A percentile compares a stretch with the other conserved stretches of the same genome.
Evolutionary conservation across 2,329 filamentous ascomycete genomes (phyloP).

Genomic region (Aspergillus proliferans): DNA sequence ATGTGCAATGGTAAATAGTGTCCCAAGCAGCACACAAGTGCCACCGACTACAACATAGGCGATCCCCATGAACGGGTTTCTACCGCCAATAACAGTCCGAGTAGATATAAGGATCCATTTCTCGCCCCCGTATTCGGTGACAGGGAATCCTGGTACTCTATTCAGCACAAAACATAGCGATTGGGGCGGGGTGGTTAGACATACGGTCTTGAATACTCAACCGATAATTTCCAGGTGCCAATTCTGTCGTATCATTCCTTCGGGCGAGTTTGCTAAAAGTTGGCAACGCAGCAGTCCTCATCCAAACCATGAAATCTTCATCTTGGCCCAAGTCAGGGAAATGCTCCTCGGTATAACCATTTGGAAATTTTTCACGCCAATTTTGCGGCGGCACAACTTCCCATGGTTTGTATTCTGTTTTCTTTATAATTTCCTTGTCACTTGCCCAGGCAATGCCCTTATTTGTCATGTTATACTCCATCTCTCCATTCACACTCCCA

Average conservation of each 20-base stretch:
- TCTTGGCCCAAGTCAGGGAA: slow-evolving; percentile 68
- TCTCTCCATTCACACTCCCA: slow-evolving; percentile 44
- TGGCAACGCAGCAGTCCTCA: slow-evolving; percentile 90
- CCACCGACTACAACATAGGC: slow-evolving; percentile 92
- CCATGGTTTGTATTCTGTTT: slow-evolving; percentile 57
- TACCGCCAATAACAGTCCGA: slow-evolving; percentile 85
- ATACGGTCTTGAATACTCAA: slow-evolving; percentile 72
- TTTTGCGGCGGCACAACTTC: slow-evolving; percentile 79
- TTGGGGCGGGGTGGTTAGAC: slow-evolving; percentile 31
- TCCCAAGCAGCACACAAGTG: slow-evolving; percentile 81
- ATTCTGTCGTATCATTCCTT: slow-evolving; percentile 65
- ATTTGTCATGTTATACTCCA: slow-evolving; percentile 68
- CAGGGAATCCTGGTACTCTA: slow-evolving; percentile 63
- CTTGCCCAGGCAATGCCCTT: slow-evolving; percentile 79
- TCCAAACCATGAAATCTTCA: slow-evolving; percentile 95
- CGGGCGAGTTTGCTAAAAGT: slow-evolving; percentile 90
- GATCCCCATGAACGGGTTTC: slow-evolving; percentile 93
- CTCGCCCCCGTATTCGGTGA: slow-evolving; percentile 70
- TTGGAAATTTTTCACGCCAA: slow-evolving; percentile 66
- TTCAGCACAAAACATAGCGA: slow-evolving; percentile 8
- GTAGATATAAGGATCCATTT: slow-evolving; percentile 89
- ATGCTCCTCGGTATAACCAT: slow-evolving; percentile 60
- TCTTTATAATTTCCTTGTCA: slow-evolving; percentile 72
- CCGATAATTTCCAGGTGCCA: slow-evolving; percentile 67
- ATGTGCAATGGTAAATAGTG: slow-evolving; percentile 82